Evolutionary conservation across 2,329 filamentous ascomycete species (phyloP).

Genomic region (Paraphaeosphaeria minitans): DNA sequence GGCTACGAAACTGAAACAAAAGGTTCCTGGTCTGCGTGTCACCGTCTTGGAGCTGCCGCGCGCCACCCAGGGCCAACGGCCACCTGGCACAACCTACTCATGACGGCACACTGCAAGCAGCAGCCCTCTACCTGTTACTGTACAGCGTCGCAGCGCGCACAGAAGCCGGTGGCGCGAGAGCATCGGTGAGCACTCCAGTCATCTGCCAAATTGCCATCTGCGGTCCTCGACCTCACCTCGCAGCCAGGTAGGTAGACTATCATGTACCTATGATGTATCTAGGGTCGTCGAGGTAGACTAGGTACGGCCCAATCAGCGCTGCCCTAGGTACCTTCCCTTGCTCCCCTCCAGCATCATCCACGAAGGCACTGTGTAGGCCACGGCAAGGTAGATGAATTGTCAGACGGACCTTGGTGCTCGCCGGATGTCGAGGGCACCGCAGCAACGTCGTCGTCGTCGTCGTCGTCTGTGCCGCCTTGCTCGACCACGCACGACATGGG

Average conservation of each 20-base stretch:
- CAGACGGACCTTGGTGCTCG: background rate
- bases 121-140: conserved; percentile 5
- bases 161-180: conserved; percentile 7
- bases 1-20: conserved; percentile 19
- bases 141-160: conserved; percentile 9
- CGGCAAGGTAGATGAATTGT: background rate
- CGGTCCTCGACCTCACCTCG: background rate
- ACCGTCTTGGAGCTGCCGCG: background rate
- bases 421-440: conserved; percentile 3
- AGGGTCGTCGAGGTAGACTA: no score
- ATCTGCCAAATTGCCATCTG: background rate
- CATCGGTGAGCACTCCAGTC: background rate
- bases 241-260: background rate
- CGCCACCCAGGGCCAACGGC: background rate
- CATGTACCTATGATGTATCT: no score
- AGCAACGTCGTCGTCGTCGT: background rate
- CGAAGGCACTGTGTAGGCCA: background rate
- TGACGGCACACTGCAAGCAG: background rate
- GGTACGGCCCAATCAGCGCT: background rate
- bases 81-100: background rate
- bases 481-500: conserved; percentile 10
- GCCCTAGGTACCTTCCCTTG: background rate
- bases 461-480: conserved; percentile 4
- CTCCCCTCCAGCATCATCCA: background rate
- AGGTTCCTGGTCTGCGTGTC: conserved; percentile 3